phyloP scores from a whole-genome alignment of 495 filamentous ascomycete genomes.

The Margaritispora aquatica region DNA sequence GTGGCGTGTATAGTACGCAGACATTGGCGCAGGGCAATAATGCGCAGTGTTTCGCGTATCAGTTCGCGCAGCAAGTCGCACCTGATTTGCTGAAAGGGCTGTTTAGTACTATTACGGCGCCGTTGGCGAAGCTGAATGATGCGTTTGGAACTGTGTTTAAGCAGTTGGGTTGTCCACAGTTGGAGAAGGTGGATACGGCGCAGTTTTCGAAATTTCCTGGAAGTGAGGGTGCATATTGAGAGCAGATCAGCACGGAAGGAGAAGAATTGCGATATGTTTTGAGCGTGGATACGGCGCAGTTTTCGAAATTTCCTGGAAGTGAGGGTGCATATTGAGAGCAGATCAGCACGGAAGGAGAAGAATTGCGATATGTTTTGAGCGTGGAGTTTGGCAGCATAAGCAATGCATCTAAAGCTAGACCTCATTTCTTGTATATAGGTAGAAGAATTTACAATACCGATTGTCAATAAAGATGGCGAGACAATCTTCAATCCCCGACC shows the following conservation, averaged over 20 bases:
- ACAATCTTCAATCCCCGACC: too few relatives aligned
- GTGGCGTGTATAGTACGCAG: slow-evolving; percentile 38
- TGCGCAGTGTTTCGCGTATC: slow-evolving; percentile 40
- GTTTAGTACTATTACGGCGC: slow-evolving; percentile 28
- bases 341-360: too few relatives aligned
- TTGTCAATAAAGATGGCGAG: too few relatives aligned
- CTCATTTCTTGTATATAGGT: too few relatives aligned
- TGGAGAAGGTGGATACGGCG: slow-evolving; percentile 21
- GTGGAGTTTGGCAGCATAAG: too few relatives aligned
- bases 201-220: slow-evolving; percentile 26
- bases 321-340: slow-evolving; percentile 14
- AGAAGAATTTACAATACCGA: too few relatives aligned
- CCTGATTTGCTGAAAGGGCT: slow-evolving; percentile 30
- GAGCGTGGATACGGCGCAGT: slow-evolving; percentile 21
- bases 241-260: too few relatives aligned
- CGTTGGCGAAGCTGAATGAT: slow-evolving; percentile 25
- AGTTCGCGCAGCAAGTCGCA: slow-evolving; percentile 34
- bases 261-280: too few relatives aligned
- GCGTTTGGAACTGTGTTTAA: slow-evolving; percentile 9
- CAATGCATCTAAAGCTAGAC: too few relatives aligned
- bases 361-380: too few relatives aligned
- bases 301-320: slow-evolving; percentile 24
- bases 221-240: slow-evolving; percentile 11
- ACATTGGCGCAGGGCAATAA: slow-evolving; percentile 40
- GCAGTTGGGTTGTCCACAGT: slow-evolving; percentile 24